These are phyloP conservation scores for Erodium chrysanthum DNA, from an alignment of 441 rosid genomes.

Conservation along the genomic window DNA sequence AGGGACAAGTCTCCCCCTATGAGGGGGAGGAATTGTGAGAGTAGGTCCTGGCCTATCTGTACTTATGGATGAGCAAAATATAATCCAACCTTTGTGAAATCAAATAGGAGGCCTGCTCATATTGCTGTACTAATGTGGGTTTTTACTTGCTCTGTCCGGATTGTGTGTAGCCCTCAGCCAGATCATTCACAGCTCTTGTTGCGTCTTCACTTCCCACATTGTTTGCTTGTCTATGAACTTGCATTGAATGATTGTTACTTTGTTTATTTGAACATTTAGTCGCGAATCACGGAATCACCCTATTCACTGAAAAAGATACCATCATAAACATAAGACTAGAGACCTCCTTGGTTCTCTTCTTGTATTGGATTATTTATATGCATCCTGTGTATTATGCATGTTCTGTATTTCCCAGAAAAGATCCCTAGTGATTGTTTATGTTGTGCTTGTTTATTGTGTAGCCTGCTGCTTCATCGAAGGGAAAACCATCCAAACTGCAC, in stretches of 20 bases:
- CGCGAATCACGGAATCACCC: background rate
- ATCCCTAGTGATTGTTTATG: background rate
- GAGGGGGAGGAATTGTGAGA: background rate
- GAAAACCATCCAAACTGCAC: slow-evolving; percentile 81
- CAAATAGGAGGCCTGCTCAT: background rate
- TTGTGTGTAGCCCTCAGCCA: background rate
- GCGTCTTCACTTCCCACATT: background rate
- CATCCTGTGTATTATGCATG: background rate
- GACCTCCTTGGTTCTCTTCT: background rate
- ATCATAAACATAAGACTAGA: background rate
- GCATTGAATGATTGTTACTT: background rate
- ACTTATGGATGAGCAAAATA: background rate
- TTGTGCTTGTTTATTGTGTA: slow-evolving; percentile 16
- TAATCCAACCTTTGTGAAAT: background rate
- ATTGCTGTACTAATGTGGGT: background rate
- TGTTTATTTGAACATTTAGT: slow-evolving; percentile 2
- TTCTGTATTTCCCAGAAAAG: background rate
- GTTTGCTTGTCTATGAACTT: background rate
- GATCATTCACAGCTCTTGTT: background rate
- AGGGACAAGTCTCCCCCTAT: background rate
- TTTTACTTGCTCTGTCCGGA: background rate
- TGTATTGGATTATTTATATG: background rate
- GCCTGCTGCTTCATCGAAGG: slow-evolving; percentile 52
- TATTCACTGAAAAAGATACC: background rate
- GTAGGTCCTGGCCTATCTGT: background rate